Evolutionary conservation across 1,139 yeast species (phyloP), one percentile per base, ranked within the genome.

Genomic region (Yamadazyma conglobata): DNA sequence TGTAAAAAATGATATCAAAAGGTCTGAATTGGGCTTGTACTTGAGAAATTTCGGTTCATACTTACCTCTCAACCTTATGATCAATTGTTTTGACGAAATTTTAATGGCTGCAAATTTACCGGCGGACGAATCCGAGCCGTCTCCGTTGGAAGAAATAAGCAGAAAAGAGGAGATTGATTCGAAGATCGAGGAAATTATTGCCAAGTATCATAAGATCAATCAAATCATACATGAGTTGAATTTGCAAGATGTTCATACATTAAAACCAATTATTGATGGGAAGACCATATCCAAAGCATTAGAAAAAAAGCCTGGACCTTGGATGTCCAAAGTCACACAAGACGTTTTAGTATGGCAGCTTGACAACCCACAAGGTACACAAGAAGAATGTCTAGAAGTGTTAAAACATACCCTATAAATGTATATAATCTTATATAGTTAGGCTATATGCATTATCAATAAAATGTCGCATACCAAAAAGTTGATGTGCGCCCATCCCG

Each of bases 271-370:
- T 15, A 52, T 82, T 10, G 84, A 84, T 50, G 96, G 96, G 13
- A 85, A 79, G 42, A 70, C 74, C 19, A 54, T 87, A 28, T 60
- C 72, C 30, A 59, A 65, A 28, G 58, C 64, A 10, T 57, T 82
- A 14, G 58, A 66, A 10, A 64, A 61, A 34, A 82, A 80, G 49
- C 87, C 91, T 0, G 97, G 97, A 0, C 88, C 89, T 4, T 87
- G 96, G 95, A 66, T 87, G 69, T 66, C 76, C 6, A 56, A 58
- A 17, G 58, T 79, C 8, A 70, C 75, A 35, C 75, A 73, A 10
- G 57, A 67, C 25, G 68, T 85, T 6, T 53, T 86, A 25, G 56
- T 65, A 10, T 82, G 89, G 85, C 96, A 88, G 55, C 61, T 87
- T 36, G 88, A 82, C 40, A 56, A 85, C 44, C 94, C 94, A 0